Conservation (phyloP, 108 stramenopile genomes). For the Cylindrotheca fusiformis region DNA sequence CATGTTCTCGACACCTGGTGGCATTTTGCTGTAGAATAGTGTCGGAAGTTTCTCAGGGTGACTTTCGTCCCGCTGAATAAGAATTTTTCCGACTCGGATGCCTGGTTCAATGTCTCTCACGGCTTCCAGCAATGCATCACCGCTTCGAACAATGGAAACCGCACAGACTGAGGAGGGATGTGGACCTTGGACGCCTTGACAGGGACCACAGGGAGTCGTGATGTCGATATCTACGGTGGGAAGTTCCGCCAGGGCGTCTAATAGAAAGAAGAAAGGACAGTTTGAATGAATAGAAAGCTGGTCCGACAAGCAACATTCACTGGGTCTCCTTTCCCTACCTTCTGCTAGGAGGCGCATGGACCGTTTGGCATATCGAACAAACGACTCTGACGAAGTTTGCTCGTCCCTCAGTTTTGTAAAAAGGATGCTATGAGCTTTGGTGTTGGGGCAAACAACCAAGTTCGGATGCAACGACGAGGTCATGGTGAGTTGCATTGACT, state of each 20-base stretch:
- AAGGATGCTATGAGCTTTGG: slow-evolving; percentile 38
- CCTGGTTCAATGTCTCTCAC: slow-evolving; percentile 80
- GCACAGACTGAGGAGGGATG: slow-evolving; percentile 25
- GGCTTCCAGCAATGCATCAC: slow-evolving; percentile 87
- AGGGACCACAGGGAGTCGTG: slow-evolving; percentile 75
- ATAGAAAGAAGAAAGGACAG: background rate
- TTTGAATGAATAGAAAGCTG: background rate
- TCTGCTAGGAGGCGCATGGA: slow-evolving; percentile 86
- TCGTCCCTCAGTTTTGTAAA: slow-evolving; percentile 60
- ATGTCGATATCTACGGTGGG: slow-evolving; percentile 44
- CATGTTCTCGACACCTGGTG: slow-evolving; percentile 67
- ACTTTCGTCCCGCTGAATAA: slow-evolving; percentile 96
- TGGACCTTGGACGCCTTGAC: slow-evolving; percentile 40
- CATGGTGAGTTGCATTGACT: too few species aligned
- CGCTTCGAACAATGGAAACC: slow-evolving; percentile 93
- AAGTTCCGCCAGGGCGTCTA: slow-evolving; percentile 75
- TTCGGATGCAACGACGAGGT: slow-evolving; percentile 46
- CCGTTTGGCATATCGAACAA: slow-evolving; percentile 68
- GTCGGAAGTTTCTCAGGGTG: slow-evolving; percentile 76
- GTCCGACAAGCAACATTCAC: background rate
- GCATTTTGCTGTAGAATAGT: slow-evolving; percentile 93
- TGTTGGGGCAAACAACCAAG: slow-evolving; percentile 29
- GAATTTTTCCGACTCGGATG: slow-evolving; percentile 87
- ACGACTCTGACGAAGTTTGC: slow-evolving; percentile 48
- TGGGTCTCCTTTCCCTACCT: background rate